A percentile compares a stretch with the other conserved stretches of the same genome.
These are phyloP conservation scores for Cryptosporidium ubiquitum DNA, from an alignment of 169 alveolate species.

Conservation along the genomic window DNA sequence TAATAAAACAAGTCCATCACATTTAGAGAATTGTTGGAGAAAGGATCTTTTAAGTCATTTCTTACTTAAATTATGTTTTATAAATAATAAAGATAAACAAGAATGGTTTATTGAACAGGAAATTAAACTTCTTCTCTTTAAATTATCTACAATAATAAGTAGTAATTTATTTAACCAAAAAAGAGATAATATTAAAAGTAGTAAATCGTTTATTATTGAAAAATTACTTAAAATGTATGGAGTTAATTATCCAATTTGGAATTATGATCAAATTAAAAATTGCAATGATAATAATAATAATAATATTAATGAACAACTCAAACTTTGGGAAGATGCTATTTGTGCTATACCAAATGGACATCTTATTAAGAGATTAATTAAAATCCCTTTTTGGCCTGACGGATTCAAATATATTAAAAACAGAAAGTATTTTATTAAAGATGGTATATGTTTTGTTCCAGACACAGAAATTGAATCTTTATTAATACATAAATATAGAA, in stretches of 20 bases:
- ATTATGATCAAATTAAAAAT: conserved; percentile 1
- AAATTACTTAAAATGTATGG: conserved; percentile 26
- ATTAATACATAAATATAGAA: conserved; percentile 20
- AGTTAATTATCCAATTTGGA: conserved; percentile 37
- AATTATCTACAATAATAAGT: conserved; percentile 76
- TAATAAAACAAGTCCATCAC: conserved; percentile 24
- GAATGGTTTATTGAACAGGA: conserved; percentile 88
- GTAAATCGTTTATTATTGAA: conserved; percentile 15
- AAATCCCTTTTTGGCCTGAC: conserved; percentile 72
- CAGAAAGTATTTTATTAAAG: conserved; percentile 30
- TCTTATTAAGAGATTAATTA: conserved; percentile 25
- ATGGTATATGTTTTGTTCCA: conserved; percentile 70
- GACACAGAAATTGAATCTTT: conserved; percentile 54
- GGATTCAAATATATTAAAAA: conserved; percentile 59
- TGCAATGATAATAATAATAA: background rate
- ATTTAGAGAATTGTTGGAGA: conserved; percentile 16
- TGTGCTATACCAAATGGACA: conserved; percentile 36
- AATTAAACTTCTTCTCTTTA: conserved; percentile 79
- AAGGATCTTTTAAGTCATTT: conserved; percentile 65
- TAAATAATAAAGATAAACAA: conserved; percentile 82
- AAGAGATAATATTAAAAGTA: conserved; percentile 24
- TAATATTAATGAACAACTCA: background rate
- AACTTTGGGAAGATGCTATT: conserved; percentile 46
- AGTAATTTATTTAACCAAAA: conserved; percentile 38
- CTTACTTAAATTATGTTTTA: conserved; percentile 75